Base-by-base conservation (phyloP, 2,329 filamentous ascomycete genomes). In the Arthrobotrys pseudoclavata region DNA sequence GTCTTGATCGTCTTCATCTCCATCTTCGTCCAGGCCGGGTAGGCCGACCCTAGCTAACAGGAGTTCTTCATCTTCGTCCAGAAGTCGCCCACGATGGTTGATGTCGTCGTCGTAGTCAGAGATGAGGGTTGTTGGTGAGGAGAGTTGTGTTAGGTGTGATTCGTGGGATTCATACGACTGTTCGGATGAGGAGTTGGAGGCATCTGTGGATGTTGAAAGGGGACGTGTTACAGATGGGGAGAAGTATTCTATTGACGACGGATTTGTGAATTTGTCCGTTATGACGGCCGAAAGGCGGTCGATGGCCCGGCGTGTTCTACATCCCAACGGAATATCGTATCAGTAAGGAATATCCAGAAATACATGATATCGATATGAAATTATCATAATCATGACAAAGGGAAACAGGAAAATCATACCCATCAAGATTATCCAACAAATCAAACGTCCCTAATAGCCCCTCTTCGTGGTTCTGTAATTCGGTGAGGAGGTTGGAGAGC, bases 261-360 rank as follows among this genome's bases (percentile, higher is more conserved):
- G 68, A 29, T 79, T 72, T 37, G 40, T 60, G 52, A 69, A 79
- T 66, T 79, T 79, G 53, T 79, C 63, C 42, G 75, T 72, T 37
- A 79, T 72, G 29, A 74, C 67, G 60, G 75, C 75, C 40, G 75
- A 66, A 47, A 79, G 69, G n/a, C 75, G 75, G 60, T 79, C 75
- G 40, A 79, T 72, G 29, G 75, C 75, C 29, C 75, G 68, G 10
- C 69, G 63, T 45, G 75, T 79, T 13, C 75, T 78, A 50, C 18
- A 22, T 47, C 34, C 22, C 42, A 24, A 63, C 13, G 3, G 18
- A 26, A 18, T 47, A 45, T 42, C 13, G 20, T 42, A 29, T 72
- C 20, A 63, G 60, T 15, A 45, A 31, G 29, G 18, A 40, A 45
- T 20, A 13, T 24, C 6, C 10, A 50, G 12, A 12, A 6, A 15